Evolutionary conservation across 306 rosid species (phyloP), one percentile per base, ranked within the genome.

Genomic region (Clitoria ternatea): DNA sequence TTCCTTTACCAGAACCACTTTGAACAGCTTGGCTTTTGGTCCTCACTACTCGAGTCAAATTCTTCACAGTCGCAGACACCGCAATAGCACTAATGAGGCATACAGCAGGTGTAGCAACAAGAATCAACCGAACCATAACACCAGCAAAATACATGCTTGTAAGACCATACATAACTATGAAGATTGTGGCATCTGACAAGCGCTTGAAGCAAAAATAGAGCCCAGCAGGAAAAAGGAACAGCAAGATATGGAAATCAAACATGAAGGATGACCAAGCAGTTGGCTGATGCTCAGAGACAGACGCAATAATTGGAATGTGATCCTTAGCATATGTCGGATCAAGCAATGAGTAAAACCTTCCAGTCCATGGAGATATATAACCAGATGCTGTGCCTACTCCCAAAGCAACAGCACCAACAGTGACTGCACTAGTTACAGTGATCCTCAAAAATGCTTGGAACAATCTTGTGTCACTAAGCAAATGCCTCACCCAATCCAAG

Each of bases 221-320:
- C 69, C 99, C 99, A 2, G 99, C 97, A 19, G 99, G 99, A 87
- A 95, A 95, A 77, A 95, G 91, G 79, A 95, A 83, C 72, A 95
- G 81, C 76, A 95, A 78, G 78, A 95, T 88, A 77, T 95, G 99
- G 82, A 87, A 95, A 85, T 95, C 99, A 74, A 95, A 95, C 99
- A 95, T 95, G 83, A 94, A 94, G 48, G 99, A 94, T 7, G 99
- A 94, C 99, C 99, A 95, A 17, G 99, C 97, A n/a, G 99, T 95
- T 17, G 99, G 99, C 77, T 95, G 99, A 86, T 95, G 99, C 86
- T 95, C 99, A 61, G 99, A 95, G 84, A 95, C 99, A 15, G 99
- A 95, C 3, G 97, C 99, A 52, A 95, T 95, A 44, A 95, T 95
- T 6, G 97, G 99, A 74, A 95, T 95, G 72, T 95, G 96, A 83